phyloP scores from a whole-genome alignment of 768 basidiomycete species.

The Boletellus ananas region DNA sequence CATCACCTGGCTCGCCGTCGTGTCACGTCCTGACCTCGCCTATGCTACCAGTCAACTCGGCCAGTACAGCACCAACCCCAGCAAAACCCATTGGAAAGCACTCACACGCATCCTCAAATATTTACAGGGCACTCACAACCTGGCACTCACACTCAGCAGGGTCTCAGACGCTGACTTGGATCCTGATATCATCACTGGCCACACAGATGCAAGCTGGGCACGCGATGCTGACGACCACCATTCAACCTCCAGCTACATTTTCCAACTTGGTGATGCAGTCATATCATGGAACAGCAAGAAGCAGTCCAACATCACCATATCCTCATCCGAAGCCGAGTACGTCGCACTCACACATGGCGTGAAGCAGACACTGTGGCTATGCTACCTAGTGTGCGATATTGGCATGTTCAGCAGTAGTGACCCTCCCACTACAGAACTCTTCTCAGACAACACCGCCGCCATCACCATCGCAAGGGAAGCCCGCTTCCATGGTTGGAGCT shows the following conservation, averaged over 20 bases:
- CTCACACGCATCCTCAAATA: conserved; percentile 12
- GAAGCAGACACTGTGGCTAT: too few relatives aligned
- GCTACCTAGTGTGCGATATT: too few relatives aligned
- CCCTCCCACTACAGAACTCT: too few relatives aligned
- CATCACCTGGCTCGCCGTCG: neutral
- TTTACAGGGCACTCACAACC: neutral
- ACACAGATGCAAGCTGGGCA: neutral
- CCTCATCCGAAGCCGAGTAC: conserved; percentile 40
- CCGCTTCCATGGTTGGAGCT: too few relatives aligned
- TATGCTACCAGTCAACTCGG: neutral
- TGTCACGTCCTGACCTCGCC: neutral
- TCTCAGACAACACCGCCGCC: too few relatives aligned
- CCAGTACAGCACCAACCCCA: neutral
- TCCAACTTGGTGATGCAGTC: neutral
- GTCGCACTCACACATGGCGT: too few relatives aligned
- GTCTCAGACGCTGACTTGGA: conserved; percentile 17
- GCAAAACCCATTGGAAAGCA: conserved; percentile 11
- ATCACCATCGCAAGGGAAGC: too few relatives aligned
- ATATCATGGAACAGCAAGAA: conserved; percentile 32
- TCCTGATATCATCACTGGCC: conserved; percentile 22
- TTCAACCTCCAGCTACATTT: neutral
- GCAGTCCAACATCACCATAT: conserved; percentile 33
- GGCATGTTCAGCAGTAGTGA: too few relatives aligned
- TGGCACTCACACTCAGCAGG: neutral
- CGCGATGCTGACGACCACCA: neutral